phyloP scores from a whole-genome alignment of 208 protist species.

The Porcisia deanei region DNA sequence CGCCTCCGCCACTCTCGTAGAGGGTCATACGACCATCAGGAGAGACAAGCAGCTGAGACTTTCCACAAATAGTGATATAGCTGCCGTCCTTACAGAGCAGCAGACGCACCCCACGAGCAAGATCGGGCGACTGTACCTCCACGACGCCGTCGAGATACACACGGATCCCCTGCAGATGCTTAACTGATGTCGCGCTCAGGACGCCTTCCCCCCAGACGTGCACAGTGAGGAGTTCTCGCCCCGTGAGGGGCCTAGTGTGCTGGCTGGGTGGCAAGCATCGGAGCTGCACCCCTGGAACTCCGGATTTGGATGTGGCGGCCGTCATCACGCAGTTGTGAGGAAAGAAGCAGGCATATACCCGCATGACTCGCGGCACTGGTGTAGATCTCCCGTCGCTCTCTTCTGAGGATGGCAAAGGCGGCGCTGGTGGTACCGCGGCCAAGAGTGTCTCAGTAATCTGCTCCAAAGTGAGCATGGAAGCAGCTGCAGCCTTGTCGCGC shows the following conservation, averaged over 20 bases:
- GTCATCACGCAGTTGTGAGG: conserved; percentile 19
- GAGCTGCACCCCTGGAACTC: conserved; percentile 17
- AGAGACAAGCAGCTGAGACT: conserved; percentile 9
- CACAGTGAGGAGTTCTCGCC: conserved; percentile 23
- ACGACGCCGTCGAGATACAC: conserved; percentile 53
- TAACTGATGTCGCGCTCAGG: conserved; percentile 27
- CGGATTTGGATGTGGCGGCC: neutral
- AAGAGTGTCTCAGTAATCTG: conserved; percentile 52
- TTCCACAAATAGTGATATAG: conserved; percentile 27
- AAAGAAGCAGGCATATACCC: conserved; percentile 17
- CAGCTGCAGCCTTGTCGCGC: conserved; percentile 35
- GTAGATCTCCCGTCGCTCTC: neutral
- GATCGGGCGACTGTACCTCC: conserved; percentile 41
- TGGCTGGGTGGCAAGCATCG: conserved; percentile 10
- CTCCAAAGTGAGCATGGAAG: conserved; percentile 46
- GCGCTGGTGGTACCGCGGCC: conserved; percentile 42
- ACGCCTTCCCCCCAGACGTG: conserved; percentile 38
- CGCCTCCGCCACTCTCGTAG: neutral
- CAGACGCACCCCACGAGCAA: conserved; percentile 31
- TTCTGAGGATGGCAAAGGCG: conserved; percentile 7
- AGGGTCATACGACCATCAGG: conserved; percentile 15
- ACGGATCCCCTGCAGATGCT: conserved; percentile 23
- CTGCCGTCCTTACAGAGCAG: conserved; percentile 48
- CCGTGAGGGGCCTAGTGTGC: neutral
- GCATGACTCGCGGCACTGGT: conserved; percentile 17